Percentiles rank a stretch among this genome's conserved stretches.
Conservation (phyloP, 805 yeast species). For the Osmozyma mogii region DNA sequence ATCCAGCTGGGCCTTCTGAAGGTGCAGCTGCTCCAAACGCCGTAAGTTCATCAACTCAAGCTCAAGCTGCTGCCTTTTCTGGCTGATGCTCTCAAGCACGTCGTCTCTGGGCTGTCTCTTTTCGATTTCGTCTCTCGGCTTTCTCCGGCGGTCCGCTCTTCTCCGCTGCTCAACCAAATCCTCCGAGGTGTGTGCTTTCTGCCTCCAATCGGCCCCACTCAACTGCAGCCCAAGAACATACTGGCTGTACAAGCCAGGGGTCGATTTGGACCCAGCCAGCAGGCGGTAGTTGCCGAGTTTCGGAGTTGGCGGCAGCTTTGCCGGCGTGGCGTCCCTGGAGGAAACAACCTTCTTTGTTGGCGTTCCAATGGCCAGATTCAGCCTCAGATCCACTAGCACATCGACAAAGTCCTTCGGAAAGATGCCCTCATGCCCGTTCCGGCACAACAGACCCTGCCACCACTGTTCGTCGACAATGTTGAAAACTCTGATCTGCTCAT, state of each 20-base stretch:
- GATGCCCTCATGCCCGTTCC: conserved; percentile 76
- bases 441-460: conserved; percentile 78
- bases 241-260: conserved; percentile 12
- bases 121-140: conserved; percentile 2
- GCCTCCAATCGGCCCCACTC: too few relatives aligned
- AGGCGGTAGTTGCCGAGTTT: not conserved
- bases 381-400: conserved; percentile 23
- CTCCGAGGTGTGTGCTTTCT: conserved; percentile 9
- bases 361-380: conserved; percentile 6
- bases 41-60: conserved; percentile 28
- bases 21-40: conserved; percentile 18
- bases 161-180: conserved; percentile 6
- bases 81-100: conserved; percentile 13
- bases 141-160: conserved; percentile 1
- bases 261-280: conserved; percentile 4
- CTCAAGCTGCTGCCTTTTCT: conserved; percentile 32
- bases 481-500: conserved; percentile 81
- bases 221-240: conserved; percentile 11
- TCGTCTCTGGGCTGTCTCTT: conserved; percentile 6
- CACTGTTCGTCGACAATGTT: conserved; percentile 79
- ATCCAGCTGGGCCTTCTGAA: conserved; percentile 2
- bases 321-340: conserved; percentile 6
- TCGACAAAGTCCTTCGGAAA: conserved; percentile 87
- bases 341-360: conserved; percentile 4
- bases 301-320: conserved; percentile 6